Conservation (phyloP, 2,329 filamentous ascomycete genomes). For the Ophiostoma himal-ulmi region DNA sequence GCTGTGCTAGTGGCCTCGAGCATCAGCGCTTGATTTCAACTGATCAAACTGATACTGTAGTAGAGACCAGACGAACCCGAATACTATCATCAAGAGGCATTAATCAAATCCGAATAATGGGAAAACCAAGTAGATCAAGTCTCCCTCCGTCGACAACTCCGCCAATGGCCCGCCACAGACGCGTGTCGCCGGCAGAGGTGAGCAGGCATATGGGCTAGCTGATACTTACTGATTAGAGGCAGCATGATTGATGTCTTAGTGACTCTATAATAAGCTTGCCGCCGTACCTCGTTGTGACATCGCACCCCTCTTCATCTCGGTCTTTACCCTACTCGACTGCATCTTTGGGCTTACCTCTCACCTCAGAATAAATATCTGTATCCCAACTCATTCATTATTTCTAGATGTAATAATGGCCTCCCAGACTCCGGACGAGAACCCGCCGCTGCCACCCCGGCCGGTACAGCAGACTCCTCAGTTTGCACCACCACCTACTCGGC, state of each 20-base stretch:
- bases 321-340: neutral
- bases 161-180: slow-evolving; percentile 7
- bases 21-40: neutral
- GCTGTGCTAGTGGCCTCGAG: neutral
- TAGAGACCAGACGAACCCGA: neutral
- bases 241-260: neutral
- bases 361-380: neutral
- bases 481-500: neutral
- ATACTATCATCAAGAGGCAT: neutral
- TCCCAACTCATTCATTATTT: neutral
- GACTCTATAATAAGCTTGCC: neutral
- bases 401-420: neutral
- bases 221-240: neutral
- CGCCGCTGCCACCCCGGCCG: slow-evolving; percentile 13
- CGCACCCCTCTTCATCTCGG: neutral
- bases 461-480: slow-evolving; percentile 6
- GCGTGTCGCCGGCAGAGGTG: neutral
- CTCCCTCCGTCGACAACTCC: slow-evolving; percentile 1
- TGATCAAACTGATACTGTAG: neutral
- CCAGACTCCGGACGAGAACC: neutral
- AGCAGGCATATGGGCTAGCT: neutral
- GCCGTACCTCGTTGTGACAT: neutral
- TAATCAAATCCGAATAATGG: neutral
- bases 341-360: neutral
- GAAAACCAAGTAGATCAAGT: neutral